Evolutionary conservation across 2,329 filamentous ascomycete species (phyloP).

Genomic region (Neonectria faginata): DNA sequence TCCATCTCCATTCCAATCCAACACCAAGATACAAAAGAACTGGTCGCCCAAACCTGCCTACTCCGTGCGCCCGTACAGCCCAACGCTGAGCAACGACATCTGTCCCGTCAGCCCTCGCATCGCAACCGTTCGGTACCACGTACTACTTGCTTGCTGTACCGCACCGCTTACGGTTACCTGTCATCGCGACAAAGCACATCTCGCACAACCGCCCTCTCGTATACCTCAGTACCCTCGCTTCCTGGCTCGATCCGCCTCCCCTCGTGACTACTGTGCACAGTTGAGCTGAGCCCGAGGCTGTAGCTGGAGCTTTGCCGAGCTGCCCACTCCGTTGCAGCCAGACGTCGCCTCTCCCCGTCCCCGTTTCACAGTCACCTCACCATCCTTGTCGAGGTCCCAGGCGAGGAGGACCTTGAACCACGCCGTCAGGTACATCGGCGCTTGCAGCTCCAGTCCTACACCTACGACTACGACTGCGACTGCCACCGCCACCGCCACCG

Average conservation of each 20-base stretch:
- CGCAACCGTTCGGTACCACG: conserved; percentile 10
- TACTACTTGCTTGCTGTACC: background rate
- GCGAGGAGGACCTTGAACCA: background rate
- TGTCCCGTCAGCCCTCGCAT: conserved; percentile 20
- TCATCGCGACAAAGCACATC: conserved; percentile 13
- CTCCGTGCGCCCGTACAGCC: background rate
- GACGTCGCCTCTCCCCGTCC: background rate
- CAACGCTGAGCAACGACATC: background rate
- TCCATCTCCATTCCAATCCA: conserved; percentile 14
- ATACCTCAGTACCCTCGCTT: background rate
- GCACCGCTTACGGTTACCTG: conserved; percentile 15
- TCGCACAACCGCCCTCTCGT: conserved; percentile 3
- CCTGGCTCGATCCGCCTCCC: background rate
- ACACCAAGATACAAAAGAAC: conserved; percentile 18
- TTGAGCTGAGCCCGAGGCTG: background rate
- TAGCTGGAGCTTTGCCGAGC: background rate
- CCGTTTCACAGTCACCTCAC: conserved; percentile 1
- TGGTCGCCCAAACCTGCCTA: background rate
- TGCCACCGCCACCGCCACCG: background rate
- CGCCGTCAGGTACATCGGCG: background rate
- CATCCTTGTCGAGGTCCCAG: background rate
- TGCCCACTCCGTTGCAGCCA: conserved; percentile 4
- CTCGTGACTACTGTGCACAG: conserved; percentile 10
- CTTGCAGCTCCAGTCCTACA: background rate
- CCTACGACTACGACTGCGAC: background rate